phyloP scores from a whole-genome alignment of 805 yeast genomes.

The Candida pseudofarinosa region DNA sequence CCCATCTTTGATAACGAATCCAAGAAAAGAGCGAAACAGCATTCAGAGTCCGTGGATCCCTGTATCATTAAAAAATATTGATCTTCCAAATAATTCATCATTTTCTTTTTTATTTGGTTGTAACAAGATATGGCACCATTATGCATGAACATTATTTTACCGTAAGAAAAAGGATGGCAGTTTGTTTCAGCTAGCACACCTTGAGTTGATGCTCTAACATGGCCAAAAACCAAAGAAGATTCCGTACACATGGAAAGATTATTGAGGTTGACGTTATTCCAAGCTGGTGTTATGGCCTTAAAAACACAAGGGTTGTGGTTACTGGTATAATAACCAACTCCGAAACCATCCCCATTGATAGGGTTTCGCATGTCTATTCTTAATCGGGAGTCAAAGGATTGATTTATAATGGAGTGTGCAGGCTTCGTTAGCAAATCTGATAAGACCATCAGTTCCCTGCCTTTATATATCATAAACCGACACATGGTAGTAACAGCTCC shows the following conservation, averaged over 20 bases:
- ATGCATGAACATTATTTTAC: slow-evolving; percentile 92
- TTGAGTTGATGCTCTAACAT: slow-evolving; percentile 92
- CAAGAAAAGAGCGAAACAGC: slow-evolving; percentile 84
- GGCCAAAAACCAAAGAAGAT: slow-evolving; percentile 83
- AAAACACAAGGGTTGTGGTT: slow-evolving; percentile 81
- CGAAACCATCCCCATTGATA: slow-evolving; percentile 97
- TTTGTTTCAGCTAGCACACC: slow-evolving; percentile 93
- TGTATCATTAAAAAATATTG: slow-evolving; percentile 76
- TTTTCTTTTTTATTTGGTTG: slow-evolving; percentile 62
- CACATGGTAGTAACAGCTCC: slow-evolving; percentile 82
- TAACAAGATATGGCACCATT: slow-evolving; percentile 87
- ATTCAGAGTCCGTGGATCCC: slow-evolving; percentile 95
- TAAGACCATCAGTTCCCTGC: slow-evolving; percentile 80
- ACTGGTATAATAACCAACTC: slow-evolving; percentile 80
- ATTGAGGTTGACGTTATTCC: slow-evolving; percentile 92
- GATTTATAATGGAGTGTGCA: slow-evolving; percentile 95
- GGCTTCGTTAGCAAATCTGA: slow-evolving; percentile 89
- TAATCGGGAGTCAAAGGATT: slow-evolving; percentile 85
- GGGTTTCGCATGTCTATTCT: slow-evolving; percentile 88
- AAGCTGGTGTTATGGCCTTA: slow-evolving; percentile 95
- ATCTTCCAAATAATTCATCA: slow-evolving; percentile 72
- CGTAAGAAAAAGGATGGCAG: slow-evolving; percentile 93
- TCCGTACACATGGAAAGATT: slow-evolving; percentile 84
- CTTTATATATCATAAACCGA: slow-evolving; percentile 86
- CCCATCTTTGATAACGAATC: slow-evolving; percentile 77